Percentiles rank a stretch among this genome's conserved stretches.
phyloP scores from a whole-genome alignment of 805 yeast genomes.

The Yamadazyma insecticola region DNA sequence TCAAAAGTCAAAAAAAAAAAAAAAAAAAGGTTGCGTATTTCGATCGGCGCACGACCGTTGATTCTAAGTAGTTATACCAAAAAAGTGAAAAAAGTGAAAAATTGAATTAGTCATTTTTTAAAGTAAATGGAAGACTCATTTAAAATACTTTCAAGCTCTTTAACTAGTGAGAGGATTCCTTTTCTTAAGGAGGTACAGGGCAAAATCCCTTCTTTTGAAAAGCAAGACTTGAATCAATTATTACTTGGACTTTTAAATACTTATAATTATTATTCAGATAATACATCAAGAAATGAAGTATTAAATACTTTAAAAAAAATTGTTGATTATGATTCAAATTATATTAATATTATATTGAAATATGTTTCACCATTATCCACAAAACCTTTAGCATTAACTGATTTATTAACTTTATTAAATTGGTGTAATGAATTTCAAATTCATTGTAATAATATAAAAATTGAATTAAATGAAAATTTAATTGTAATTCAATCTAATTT shows the following conservation, averaged over 20 bases:
- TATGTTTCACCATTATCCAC: slow-evolving; percentile 26
- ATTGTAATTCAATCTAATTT: slow-evolving; percentile 36
- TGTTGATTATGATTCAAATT: slow-evolving; percentile 25
- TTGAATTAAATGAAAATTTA: slow-evolving; percentile 7
- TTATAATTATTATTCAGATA: slow-evolving; percentile 48
- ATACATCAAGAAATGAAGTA: slow-evolving; percentile 42
- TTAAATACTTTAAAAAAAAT: slow-evolving; percentile 18
- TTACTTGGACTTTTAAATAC: slow-evolving; percentile 39
- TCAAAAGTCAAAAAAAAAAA: too few species aligned
- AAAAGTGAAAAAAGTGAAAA: neutral
- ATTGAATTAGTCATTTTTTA: neutral
- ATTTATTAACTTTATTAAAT: slow-evolving; percentile 50
- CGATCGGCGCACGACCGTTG: too few species aligned
- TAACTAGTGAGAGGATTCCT: slow-evolving; percentile 29
- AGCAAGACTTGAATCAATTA: slow-evolving; percentile 15
- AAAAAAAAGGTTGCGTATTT: too few species aligned
- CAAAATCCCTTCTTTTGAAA: slow-evolving; percentile 1
- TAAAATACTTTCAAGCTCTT: slow-evolving; percentile 19
- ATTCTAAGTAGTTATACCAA: too few species aligned
- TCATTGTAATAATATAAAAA: too few species aligned
- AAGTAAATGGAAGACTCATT: neutral
- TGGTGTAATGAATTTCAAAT: too few species aligned
- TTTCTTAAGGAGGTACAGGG: slow-evolving; percentile 24
- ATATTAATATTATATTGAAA: slow-evolving; percentile 30
- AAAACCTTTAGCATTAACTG: slow-evolving; percentile 45